Percentiles rank a stretch among this genome's conserved stretches.
Evolutionary conservation across 768 basidiomycete genomes (phyloP).

Genomic region (Boletus sp.): DNA sequence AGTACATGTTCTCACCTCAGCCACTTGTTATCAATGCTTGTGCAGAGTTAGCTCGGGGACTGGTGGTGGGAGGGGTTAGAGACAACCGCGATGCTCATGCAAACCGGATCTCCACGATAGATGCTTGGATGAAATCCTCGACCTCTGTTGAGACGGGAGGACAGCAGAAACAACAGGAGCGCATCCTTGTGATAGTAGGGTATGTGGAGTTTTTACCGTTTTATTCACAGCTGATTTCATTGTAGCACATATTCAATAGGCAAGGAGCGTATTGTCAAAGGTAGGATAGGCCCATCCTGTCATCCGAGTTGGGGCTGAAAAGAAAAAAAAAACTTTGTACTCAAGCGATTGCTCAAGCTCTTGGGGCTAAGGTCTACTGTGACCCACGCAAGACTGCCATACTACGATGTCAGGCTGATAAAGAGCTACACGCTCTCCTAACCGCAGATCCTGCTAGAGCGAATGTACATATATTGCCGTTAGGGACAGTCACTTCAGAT

Average conservation of each 20-base stretch:
- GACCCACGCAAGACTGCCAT: constrained; percentile 81
- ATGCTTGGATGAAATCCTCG: constrained; percentile 45
- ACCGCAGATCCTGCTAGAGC: constrained; percentile 74
- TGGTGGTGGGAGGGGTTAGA: constrained; percentile 43
- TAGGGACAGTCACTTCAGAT: constrained; percentile 72
- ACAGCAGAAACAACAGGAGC: constrained; percentile 38
- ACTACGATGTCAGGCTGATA: constrained; percentile 79
- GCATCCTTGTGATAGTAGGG: constrained; percentile 70
- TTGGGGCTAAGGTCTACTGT: constrained; percentile 84
- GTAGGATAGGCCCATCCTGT: constrained; percentile 34
- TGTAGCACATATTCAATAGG: constrained; percentile 92
- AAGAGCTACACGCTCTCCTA: constrained; percentile 74
- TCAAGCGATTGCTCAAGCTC: constrained; percentile 77
- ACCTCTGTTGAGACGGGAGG: constrained; percentile 22
- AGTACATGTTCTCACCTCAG: constrained; percentile 96
- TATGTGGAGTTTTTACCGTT: constrained; percentile 28
- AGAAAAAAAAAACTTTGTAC: not conserved
- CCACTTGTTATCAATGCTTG: constrained; percentile 93
- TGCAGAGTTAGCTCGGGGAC: constrained; percentile 68
- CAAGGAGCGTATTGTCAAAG: constrained; percentile 97
- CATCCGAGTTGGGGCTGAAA: not conserved
- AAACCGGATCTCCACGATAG: constrained; percentile 39
- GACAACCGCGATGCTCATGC: constrained; percentile 23
- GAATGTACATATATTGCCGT: constrained; percentile 81
- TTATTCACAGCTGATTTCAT: not conserved